Base-by-base conservation (phyloP, 2,329 filamentous ascomycete species). In the Botrytis tulipae region DNA sequence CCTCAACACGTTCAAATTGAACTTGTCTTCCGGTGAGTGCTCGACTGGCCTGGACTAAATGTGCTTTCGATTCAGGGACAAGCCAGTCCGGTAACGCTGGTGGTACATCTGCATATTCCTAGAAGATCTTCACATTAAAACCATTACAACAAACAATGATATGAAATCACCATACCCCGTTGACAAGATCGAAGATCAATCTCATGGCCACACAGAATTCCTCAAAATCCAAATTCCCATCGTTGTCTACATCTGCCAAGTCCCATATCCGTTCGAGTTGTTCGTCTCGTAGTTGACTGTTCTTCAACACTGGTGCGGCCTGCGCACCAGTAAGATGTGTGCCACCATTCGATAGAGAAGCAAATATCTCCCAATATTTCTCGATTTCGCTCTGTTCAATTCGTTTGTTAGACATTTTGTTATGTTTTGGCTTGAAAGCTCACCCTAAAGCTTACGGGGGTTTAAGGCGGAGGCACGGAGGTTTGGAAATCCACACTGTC, bases 151-250 rank as follows among this genome's bases (percentile, higher is more conserved):
- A 16, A n/a, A 42, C 29, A 29, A n/a, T 20, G 25, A 32, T 29
- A 59, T 46, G 7, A 29, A 60, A 40, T 48, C 5, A 8, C 10
- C 88, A 75, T 87, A 97, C 93, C 79, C 96, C 96, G 81, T 99
- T 99, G 79, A 99, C 91, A 77, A 98, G 86, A 82, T 99, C 96
- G 83, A 98, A 99, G 80, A 98, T 98, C 80, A 99, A 86, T 80
- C 96, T 90, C 96, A 99, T 99, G 57, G 95, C 96, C 74, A 99
- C 96, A 83, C 96, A 99, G 83, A 99, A 99, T 86, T 99, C 96
- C 85, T 99, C 96, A 85, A 99, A 99, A 84, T 99, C 96, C 72
- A 99, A 87, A 83, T 97, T 97, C 76, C 96, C 96, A 85, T 99
- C 96, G 79, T 95, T 95, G 84, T 99, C 96, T 75, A 99, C 94